Evolutionary conservation across 2,329 filamentous ascomycete genomes (phyloP).

Genomic region (Paracorniculantispora psalliotae): DNA sequence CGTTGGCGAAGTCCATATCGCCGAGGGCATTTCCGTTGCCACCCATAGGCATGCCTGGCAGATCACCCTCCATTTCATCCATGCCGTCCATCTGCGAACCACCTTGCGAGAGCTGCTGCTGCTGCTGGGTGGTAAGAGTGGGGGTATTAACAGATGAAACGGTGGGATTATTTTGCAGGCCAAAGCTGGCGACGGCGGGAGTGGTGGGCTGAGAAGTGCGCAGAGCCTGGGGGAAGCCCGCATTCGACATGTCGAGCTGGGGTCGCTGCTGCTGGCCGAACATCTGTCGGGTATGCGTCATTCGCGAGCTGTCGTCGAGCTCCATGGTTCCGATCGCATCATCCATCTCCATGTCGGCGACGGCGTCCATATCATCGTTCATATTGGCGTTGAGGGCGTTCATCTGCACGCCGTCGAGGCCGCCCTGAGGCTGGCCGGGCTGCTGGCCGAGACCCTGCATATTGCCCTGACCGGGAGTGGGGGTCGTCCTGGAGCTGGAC

Average conservation of each 20-base stretch:
- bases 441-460: slow-evolving; percentile 26
- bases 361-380: slow-evolving; percentile 69
- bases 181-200: slow-evolving; percentile 70
- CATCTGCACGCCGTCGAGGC: slow-evolving; percentile 31
- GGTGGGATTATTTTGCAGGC: slow-evolving; percentile 86
- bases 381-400: slow-evolving; percentile 34
- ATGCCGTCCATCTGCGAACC: slow-evolving; percentile 43
- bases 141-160: slow-evolving; percentile 97
- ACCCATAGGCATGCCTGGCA: slow-evolving; percentile 57
- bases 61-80: slow-evolving; percentile 69
- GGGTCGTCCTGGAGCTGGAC: slow-evolving; percentile 28
- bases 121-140: slow-evolving; percentile 74
- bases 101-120: slow-evolving; percentile 58
- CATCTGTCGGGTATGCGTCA: slow-evolving; percentile 65
- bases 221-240: slow-evolving; percentile 70
- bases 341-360: slow-evolving; percentile 97
- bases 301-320: slow-evolving; percentile 56
- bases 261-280: slow-evolving; percentile 62
- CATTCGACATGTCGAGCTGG: slow-evolving; percentile 75
- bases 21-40: slow-evolving; percentile 49
- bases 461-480: slow-evolving; percentile 26
- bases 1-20: slow-evolving; percentile 43
- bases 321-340: slow-evolving; percentile 67
- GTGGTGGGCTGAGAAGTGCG: slow-evolving; percentile 83
- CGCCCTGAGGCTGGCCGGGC: slow-evolving; percentile 21